Conservation (phyloP, 495 filamentous ascomycete species). For the Talaromyces adpressus region DNA sequence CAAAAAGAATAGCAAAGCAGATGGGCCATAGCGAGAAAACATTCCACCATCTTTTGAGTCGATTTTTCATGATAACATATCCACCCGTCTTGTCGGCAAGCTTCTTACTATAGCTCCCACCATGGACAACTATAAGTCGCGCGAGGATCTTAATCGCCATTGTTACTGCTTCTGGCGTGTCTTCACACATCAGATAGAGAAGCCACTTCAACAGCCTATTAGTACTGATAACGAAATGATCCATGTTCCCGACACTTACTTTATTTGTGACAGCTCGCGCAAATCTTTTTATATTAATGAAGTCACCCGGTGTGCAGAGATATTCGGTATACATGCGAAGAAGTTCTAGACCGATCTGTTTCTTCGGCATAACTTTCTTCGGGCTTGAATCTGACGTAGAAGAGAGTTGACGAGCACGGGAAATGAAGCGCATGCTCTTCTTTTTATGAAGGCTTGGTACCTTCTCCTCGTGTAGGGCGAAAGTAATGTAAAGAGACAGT, state of each 20-base stretch:
- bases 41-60: slow-evolving; percentile 84
- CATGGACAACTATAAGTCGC: slow-evolving; percentile 76
- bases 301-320: slow-evolving; percentile 65
- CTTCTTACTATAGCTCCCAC: slow-evolving; percentile 70
- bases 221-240: slow-evolving; percentile 10
- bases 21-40: slow-evolving; percentile 79
- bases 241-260: slow-evolving; percentile 44
- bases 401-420: slow-evolving; percentile 21
- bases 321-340: slow-evolving; percentile 77
- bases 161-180: slow-evolving; percentile 74
- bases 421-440: slow-evolving; percentile 40
- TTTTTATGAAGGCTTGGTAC: slow-evolving; percentile 37
- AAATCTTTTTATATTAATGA: slow-evolving; percentile 70
- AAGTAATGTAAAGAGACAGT: slow-evolving; percentile 89
- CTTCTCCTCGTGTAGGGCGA: slow-evolving; percentile 68
- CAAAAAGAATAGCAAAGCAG: slow-evolving; percentile 85
- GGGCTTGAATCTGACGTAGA: slow-evolving; percentile 14
- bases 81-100: slow-evolving; percentile 81
- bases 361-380: slow-evolving; percentile 24
- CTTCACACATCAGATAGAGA: slow-evolving; percentile 83
- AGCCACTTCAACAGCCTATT: slow-evolving; percentile 62
- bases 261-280: slow-evolving; percentile 94
- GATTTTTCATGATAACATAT: slow-evolving; percentile 73
- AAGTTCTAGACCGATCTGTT: slow-evolving; percentile 64
- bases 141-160: slow-evolving; percentile 79